Evolutionary conservation across 257 asterid species (phyloP).

Genomic region (Solanum paucissectum): DNA sequence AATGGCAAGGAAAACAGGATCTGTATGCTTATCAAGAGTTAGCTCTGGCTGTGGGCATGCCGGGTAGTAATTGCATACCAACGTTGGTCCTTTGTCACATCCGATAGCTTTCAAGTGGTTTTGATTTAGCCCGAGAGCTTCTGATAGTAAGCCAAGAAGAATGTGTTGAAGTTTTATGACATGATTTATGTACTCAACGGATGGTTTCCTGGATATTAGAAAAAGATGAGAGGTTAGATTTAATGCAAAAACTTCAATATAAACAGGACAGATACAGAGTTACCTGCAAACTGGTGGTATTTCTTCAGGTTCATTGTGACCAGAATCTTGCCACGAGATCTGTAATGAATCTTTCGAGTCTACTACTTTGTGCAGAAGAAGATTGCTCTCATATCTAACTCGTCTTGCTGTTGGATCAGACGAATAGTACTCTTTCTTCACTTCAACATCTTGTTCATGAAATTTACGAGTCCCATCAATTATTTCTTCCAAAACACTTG

Average conservation of each 20-base stretch:
- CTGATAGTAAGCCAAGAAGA: too few species aligned
- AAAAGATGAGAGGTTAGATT: too few species aligned
- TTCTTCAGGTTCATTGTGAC: slow-evolving; percentile 26
- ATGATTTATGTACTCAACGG: too few species aligned
- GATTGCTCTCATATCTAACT: slow-evolving; percentile 43
- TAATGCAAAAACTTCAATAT: neutral
- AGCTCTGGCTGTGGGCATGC: too few species aligned
- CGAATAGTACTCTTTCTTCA: slow-evolving; percentile 28
- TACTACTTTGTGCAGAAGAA: slow-evolving; percentile 32
- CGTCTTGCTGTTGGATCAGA: slow-evolving; percentile 11
- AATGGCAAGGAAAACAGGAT: too few species aligned
- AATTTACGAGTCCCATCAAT: slow-evolving; percentile 35
- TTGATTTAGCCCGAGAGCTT: too few species aligned
- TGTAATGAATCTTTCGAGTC: slow-evolving; percentile 59
- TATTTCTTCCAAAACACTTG: slow-evolving; percentile 36
- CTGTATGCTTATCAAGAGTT: too few species aligned
- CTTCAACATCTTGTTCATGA: slow-evolving; percentile 52
- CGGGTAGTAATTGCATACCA: too few species aligned
- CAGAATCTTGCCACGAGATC: slow-evolving; percentile 3
- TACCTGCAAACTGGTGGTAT: slow-evolving; percentile 53
- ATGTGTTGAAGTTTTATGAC: too few species aligned
- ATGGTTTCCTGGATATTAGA: too few species aligned
- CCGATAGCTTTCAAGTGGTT: too few species aligned
- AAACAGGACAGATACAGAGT: neutral
- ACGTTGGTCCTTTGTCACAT: too few species aligned